phyloP scores from a whole-genome alignment of 305 asterid genomes.

The Fraxinus greggii region DNA sequence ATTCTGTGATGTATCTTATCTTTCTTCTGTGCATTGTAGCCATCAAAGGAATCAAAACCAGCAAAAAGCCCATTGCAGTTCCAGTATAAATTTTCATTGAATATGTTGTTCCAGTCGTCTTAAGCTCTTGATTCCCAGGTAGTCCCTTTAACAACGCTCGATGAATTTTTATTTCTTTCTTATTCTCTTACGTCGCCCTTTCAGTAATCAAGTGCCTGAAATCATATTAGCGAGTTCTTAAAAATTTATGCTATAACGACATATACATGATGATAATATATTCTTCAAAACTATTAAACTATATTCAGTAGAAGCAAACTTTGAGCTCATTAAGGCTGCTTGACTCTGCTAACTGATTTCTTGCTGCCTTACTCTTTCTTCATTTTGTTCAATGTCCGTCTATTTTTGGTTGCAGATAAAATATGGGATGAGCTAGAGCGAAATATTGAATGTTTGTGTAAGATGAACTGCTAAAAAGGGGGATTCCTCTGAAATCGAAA shows the following conservation, averaged over 20 bases:
- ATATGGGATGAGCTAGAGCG: background rate
- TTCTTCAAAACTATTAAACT: background rate
- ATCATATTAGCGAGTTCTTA: background rate
- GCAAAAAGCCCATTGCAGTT: constrained; percentile 86
- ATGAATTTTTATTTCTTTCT: background rate
- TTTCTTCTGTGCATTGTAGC: constrained; percentile 37
- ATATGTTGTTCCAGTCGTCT: constrained; percentile 12
- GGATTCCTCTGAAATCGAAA: background rate
- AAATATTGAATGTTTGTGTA: background rate
- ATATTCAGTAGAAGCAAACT: background rate
- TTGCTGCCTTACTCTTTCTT: background rate
- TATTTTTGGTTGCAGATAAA: constrained; percentile 1
- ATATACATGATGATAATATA: background rate
- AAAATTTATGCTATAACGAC: background rate
- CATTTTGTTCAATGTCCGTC: background rate
- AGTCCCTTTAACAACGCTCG: background rate
- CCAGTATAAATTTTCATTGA: constrained; percentile 43
- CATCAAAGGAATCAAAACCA: constrained; percentile 91
- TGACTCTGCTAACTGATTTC: background rate
- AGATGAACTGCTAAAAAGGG: background rate
- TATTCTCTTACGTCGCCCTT: background rate
- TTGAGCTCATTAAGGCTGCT: background rate
- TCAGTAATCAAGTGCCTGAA: background rate
- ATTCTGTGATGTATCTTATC: constrained; percentile 2
- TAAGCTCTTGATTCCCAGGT: constrained; percentile 32